Conservation (phyloP, 2,329 filamentous ascomycete species). For the Bipolaris victoriae region DNA sequence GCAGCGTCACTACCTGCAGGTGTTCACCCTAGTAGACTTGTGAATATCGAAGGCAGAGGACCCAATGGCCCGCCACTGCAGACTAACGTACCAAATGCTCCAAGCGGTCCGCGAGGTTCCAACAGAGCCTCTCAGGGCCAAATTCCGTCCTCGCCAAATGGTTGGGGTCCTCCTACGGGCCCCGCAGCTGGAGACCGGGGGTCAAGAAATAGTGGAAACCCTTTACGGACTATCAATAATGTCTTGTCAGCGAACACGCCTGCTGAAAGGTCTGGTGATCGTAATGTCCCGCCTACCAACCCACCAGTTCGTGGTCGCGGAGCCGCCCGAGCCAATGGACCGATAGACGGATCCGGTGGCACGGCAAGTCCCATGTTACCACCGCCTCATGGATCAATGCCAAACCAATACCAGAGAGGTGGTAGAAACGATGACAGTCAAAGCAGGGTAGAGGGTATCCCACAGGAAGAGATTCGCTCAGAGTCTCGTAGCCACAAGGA, state of each 20-base stretch:
- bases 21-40: constrained; percentile 62
- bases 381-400: constrained; percentile 33
- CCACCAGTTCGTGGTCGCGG: constrained; percentile 43
- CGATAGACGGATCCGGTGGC: constrained; percentile 22
- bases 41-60: constrained; percentile 46
- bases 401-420: constrained; percentile 28
- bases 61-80: constrained; percentile 34
- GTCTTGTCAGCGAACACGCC: constrained; percentile 38
- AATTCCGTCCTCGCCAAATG: constrained; percentile 37
- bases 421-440: constrained; percentile 27
- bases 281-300: constrained; percentile 19
- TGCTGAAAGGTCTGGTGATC: constrained; percentile 28
- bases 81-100: constrained; percentile 41
- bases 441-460: constrained; percentile 24
- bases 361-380: constrained; percentile 31
- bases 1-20: constrained; percentile 50
- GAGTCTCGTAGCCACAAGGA: constrained; percentile 41
- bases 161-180: constrained; percentile 43
- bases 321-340: constrained; percentile 35
- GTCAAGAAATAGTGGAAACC: constrained; percentile 31
- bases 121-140: constrained; percentile 33
- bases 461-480: constrained; percentile 33
- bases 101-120: constrained; percentile 45
- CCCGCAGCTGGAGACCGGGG: constrained; percentile 40
- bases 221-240: constrained; percentile 39